Evolutionary conservation across 768 basidiomycete genomes (phyloP).

Genomic region (Termitomyces bulborhizus): DNA sequence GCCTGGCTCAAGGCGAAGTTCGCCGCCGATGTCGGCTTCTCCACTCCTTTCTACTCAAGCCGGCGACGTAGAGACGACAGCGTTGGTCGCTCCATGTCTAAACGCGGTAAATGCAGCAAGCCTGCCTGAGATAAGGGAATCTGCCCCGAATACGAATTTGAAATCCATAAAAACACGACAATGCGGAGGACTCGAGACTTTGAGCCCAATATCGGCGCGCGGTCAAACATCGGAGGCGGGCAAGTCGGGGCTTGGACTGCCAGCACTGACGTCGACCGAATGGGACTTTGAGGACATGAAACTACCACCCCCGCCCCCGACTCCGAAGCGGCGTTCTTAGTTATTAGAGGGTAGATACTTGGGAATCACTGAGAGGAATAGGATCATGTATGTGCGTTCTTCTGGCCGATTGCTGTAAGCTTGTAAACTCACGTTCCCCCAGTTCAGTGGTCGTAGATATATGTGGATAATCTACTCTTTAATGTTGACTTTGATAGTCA

Average conservation of each 20-base stretch:
- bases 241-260: conserved; percentile 32
- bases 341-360: not conserved
- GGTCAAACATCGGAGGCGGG: not conserved
- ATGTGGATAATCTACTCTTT: not conserved
- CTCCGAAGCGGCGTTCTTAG: conserved; percentile 1
- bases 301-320: conserved; percentile 31
- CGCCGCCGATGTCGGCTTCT: not conserved
- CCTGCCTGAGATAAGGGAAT: not conserved
- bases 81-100: not conserved
- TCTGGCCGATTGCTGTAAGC: too few relatives aligned
- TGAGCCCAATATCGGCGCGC: not conserved
- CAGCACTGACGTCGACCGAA: conserved; percentile 41
- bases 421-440: too few relatives aligned
- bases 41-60: not conserved
- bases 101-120: not conserved
- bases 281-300: conserved; percentile 49
- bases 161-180: not conserved
- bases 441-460: too few relatives aligned
- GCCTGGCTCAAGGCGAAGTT: not conserved
- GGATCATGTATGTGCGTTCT: not conserved
- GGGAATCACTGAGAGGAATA: not conserved
- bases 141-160: not conserved
- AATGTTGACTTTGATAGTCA: not conserved
- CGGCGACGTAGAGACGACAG: not conserved
- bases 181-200: not conserved